Evolutionary conservation across 805 yeast genomes (phyloP), one percentile per base, ranked within the genome.

Genomic region (Komagataella kurtzmanii): DNA sequence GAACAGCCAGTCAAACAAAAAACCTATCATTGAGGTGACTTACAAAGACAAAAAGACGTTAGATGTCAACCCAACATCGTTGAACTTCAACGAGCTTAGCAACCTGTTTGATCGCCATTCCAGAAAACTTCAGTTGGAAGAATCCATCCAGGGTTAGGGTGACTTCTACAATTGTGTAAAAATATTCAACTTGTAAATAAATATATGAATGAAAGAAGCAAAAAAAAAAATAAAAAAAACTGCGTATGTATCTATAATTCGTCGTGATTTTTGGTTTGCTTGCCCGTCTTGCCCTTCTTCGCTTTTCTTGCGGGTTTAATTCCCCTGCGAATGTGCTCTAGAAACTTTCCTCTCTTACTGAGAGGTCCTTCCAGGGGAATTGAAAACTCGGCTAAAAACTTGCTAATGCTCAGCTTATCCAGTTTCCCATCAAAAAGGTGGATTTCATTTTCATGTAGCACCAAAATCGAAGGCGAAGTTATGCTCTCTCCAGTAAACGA

Each of bases 31-130:
- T 17, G 73, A 80, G 55, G 96, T 90, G 21, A 79, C 83, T 1
- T 90, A 79, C 69, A 82, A 85, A 65, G 97, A 90, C 65, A 91
- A 90, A 60, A 76, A 80, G 49, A 76, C 74, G 4, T 66, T 87
- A 68, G 76, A 73, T 51, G 79, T 80, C 5, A 86, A 88, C 62
- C 96, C 96, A 7, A 64, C 74, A 2, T 61, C 59, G 6, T 65
- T 76, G 60, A 69, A 69, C 6, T 76, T 86, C 54, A 71, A 66
- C 18, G 96, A 89, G 57, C 67, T 89, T 58, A 69, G 77, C 7
- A 81, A 79, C 51, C 65, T 73, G 54, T 80, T 91, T 56, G 95
- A 90, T 63, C 74, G 85, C 52, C 95, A 90, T 62, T 88, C 96
- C 7, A 80, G 96, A 66, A 77, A 80, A 59, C 68, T 90, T 58